phyloP scores from a whole-genome alignment of 805 yeast genomes.

The Ogataea saltuana region DNA sequence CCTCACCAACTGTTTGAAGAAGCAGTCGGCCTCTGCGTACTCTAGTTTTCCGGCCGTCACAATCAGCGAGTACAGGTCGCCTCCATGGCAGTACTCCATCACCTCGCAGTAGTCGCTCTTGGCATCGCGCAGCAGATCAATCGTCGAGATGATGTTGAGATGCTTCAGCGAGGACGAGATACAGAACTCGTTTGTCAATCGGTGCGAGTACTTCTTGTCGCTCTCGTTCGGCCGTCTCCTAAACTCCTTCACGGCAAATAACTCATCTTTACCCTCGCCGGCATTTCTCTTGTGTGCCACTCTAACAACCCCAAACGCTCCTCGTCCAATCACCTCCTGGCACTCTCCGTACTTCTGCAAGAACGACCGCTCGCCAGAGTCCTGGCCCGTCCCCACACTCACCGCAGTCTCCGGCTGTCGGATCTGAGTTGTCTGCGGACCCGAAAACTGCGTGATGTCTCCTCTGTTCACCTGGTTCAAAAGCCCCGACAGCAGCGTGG shows the following conservation, averaged over 20 bases:
- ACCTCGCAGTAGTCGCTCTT: constrained; percentile 83
- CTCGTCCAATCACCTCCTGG: constrained; percentile 91
- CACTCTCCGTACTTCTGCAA: constrained; percentile 91
- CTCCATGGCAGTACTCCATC: constrained; percentile 83
- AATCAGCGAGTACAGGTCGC: constrained; percentile 74
- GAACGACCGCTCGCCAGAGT: constrained; percentile 53
- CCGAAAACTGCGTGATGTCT: constrained; percentile 34
- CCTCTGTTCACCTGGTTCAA: constrained; percentile 54
- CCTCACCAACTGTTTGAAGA: constrained; percentile 78
- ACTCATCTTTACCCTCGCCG: constrained; percentile 21
- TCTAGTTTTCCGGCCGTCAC: constrained; percentile 78
- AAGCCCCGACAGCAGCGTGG: constrained; percentile 68
- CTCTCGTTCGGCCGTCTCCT: constrained; percentile 60
- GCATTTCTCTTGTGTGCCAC: constrained; percentile 70
- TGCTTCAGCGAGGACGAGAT: constrained; percentile 79
- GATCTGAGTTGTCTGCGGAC: constrained; percentile 12
- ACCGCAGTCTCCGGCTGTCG: constrained; percentile 29
- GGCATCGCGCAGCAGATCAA: constrained; percentile 77
- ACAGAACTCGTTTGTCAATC: constrained; percentile 81
- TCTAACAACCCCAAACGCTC: constrained; percentile 92
- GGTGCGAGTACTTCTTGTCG: constrained; percentile 64
- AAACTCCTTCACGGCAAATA: constrained; percentile 89
- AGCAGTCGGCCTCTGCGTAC: constrained; percentile 84
- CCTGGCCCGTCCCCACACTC: constrained; percentile 22
- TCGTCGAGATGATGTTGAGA: constrained; percentile 71